These are phyloP conservation scores for Cicer cuneatum DNA, from an alignment of 306 rosid genomes.

Conservation along the genomic window DNA sequence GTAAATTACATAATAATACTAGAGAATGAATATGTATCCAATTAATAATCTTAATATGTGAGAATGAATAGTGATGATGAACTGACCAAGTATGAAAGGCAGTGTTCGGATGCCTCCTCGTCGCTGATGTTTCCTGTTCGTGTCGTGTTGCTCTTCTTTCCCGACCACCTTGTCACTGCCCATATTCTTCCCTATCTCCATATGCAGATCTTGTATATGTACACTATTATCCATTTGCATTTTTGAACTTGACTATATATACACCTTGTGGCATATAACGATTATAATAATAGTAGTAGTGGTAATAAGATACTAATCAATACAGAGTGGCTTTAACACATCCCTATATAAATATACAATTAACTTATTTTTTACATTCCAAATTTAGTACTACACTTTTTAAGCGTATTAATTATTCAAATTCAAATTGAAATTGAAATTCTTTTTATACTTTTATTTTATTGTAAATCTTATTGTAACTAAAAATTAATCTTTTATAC, in stretches of 20 bases:
- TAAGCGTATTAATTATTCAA: too few relatives aligned
- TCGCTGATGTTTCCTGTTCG: not conserved
- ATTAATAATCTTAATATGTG: too few relatives aligned
- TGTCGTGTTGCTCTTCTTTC: not conserved
- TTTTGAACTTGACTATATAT: not conserved
- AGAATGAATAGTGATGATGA: not conserved
- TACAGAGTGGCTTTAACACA: not conserved
- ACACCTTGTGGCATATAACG: not conserved
- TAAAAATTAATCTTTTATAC: too few relatives aligned
- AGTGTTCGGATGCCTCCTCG: constrained; percentile 67
- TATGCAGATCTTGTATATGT: not conserved
- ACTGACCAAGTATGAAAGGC: constrained; percentile 68
- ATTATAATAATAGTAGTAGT: not conserved
- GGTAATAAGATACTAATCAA: not conserved
- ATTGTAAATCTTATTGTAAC: too few relatives aligned
- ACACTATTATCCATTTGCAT: not conserved
- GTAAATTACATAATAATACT: not conserved
- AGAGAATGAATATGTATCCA: too few relatives aligned
- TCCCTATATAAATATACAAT: too few relatives aligned
- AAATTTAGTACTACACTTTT: too few relatives aligned
- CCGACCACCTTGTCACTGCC: not conserved
- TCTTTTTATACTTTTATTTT: too few relatives aligned
- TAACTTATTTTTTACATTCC: too few relatives aligned
- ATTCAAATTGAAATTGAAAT: too few relatives aligned
- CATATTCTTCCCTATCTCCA: constrained; percentile 43